Evolutionary conservation across 2,329 filamentous ascomycete species (phyloP), one percentile per base, ranked within the genome.

Genomic region (Aspergillus sclerotialis): DNA sequence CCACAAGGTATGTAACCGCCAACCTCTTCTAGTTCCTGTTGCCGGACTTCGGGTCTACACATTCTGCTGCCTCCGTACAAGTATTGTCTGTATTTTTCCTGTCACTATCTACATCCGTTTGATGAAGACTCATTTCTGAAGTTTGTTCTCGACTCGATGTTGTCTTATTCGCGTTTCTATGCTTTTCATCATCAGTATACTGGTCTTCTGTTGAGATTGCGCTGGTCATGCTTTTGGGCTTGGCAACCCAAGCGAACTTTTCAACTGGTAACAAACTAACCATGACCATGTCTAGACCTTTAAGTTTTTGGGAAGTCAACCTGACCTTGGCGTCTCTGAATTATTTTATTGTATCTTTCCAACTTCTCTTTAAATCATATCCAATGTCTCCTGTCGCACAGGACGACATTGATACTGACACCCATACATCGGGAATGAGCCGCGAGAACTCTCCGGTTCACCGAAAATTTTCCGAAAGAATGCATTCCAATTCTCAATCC

Each of bases 391-490:
- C 50, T 14, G 45, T 58, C 40, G 49, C 55, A 29, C 53, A 56
- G 36, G 49, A 45, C 36, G 52, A 60, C 45, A 38, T 58, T 35
- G 58, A 61, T 29, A 46, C 53, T 39, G 55, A 60, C 35, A 56
- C 53, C 36, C 56, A 49, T 50, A 59, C 55, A 38, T 59, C 59
- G 18, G 55, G 56, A n/a, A n/a, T n/a, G n/a, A n/a, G n/a, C n/a
- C n/a, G n/a, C 40, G 55, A 54, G 44, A 56, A 56, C 39, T 62
- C 58, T 30, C 50, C 55, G 11, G 40, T 58, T 35, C 54, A 50
- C 45, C 58, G 59, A 46, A 58, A 60, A 46, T 60, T 60, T 39
- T 63, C 60, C 41, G 60, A 64, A 33, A 57, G 56, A 32, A 43
- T 56, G 31, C 52, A 53, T 30, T 44, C 52, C 25, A 52, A 44